Percentiles rank a stretch among this genome's conserved stretches.
Evolutionary conservation across 345 rosid genomes (phyloP).

Genomic region (Linum tenue): DNA sequence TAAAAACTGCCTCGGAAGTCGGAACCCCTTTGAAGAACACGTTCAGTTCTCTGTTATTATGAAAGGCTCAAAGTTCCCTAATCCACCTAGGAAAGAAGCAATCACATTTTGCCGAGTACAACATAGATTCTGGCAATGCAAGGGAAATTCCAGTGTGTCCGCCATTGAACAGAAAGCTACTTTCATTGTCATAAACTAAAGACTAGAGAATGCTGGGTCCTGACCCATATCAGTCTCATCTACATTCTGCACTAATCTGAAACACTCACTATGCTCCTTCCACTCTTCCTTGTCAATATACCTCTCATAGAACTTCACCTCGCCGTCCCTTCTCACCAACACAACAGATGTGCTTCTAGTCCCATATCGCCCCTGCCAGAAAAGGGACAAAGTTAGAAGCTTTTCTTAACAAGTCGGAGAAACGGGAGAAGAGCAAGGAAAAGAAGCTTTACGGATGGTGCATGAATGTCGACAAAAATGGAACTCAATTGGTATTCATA

Average conservation of each 20-base stretch:
- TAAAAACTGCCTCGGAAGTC: background rate
- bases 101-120: background rate
- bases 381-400: background rate
- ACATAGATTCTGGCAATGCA: background rate
- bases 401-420: background rate
- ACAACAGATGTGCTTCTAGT: conserved; percentile 62
- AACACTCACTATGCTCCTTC: conserved; percentile 34
- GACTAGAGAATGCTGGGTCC: background rate
- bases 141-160: background rate
- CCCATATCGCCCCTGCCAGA: conserved; percentile 51
- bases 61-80: background rate
- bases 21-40: background rate
- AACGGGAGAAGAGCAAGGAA: background rate
- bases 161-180: background rate
- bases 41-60: background rate
- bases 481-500: conserved; percentile 45
- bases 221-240: background rate
- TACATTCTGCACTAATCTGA: conserved; percentile 18
- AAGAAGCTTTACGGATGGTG: conserved; percentile 25
- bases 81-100: background rate
- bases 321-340: conserved; percentile 38
- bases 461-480: conserved; percentile 38
- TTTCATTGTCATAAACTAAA: background rate
- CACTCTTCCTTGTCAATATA: conserved; percentile 42
- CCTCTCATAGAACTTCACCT: conserved; percentile 44